Percentiles rank a stretch among this genome's conserved stretches.
These are phyloP conservation scores for Eragrostis curvula DNA, from an alignment of 176 grass and related monocot species.

Conservation along the genomic window DNA sequence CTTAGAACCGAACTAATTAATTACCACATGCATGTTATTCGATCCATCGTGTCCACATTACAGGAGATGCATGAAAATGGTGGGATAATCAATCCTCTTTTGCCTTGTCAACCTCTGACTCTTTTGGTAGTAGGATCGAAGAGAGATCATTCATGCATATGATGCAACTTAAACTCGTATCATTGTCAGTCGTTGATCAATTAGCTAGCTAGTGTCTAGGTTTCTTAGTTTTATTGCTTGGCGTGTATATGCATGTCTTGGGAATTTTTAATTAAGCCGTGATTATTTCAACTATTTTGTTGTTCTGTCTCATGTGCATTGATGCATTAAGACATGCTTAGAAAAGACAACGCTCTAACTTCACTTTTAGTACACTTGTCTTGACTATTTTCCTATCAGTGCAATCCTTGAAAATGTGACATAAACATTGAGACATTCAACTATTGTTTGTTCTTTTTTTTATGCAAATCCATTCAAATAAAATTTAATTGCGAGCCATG, in stretches of 20 bases:
- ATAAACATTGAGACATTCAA: background rate
- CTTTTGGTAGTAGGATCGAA: background rate
- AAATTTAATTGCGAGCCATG: background rate
- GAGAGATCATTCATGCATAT: constrained; percentile 25
- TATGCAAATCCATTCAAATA: background rate
- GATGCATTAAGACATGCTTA: constrained; percentile 18
- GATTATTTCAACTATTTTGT: constrained; percentile 13
- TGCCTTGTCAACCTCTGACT: constrained; percentile 40
- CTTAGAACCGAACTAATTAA: constrained; percentile 61
- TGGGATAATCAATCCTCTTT: constrained; percentile 56
- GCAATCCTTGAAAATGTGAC: background rate
- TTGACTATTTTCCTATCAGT: background rate
- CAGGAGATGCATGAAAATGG: constrained; percentile 54
- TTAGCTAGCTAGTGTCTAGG: background rate
- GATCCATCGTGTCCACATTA: constrained; percentile 74
- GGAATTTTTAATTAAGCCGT: constrained; percentile 27
- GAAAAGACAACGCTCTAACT: constrained; percentile 32
- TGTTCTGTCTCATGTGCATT: constrained; percentile 29
- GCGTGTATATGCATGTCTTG: constrained; percentile 28
- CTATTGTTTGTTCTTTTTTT: background rate
- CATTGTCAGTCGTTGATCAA: background rate
- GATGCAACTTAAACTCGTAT: constrained; percentile 24
- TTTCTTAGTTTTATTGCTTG: background rate
- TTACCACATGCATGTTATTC: constrained; percentile 54
- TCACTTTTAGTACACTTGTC: constrained; percentile 22